A percentile compares a stretch with the other conserved stretches of the same genome.
Conservation (phyloP, 2,329 filamentous ascomycete genomes). For the Exophiala calicioides region DNA sequence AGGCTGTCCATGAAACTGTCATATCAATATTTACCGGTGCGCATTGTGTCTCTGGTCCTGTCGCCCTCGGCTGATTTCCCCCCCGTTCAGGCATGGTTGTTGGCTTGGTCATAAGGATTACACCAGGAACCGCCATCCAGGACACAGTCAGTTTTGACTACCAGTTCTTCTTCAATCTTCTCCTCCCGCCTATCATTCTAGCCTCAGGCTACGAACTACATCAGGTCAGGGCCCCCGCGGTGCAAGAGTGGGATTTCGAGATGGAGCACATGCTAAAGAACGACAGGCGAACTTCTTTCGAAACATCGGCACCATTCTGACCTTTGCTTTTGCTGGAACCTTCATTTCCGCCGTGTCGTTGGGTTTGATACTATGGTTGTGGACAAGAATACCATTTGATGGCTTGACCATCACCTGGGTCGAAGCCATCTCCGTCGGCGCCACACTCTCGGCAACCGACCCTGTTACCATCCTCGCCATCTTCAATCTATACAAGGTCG, state of each 20-base stretch:
- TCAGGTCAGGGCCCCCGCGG: constrained; percentile 57
- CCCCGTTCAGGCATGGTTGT: constrained; percentile 79
- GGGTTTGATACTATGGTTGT: constrained; percentile 82
- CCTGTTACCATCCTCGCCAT: constrained; percentile 97
- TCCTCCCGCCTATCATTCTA: constrained; percentile 97
- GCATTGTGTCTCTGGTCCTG: constrained; percentile 13
- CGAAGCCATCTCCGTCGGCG: constrained; percentile 94
- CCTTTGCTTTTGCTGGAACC: constrained; percentile 95
- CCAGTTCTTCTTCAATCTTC: constrained; percentile 98
- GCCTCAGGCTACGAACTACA: constrained; percentile 96
- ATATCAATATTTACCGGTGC: constrained; percentile 94
- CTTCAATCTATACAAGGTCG: constrained; percentile 99
- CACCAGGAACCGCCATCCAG: constrained; percentile 78
- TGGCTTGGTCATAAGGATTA: constrained; percentile 81
- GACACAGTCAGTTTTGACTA: constrained; percentile 96
- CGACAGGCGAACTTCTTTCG: constrained; percentile 88
- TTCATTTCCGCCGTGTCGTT: constrained; percentile 97
- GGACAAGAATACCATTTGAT: constrained; percentile 82
- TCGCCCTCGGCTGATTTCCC: constrained; percentile 4
- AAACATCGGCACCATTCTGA: constrained; percentile 95
- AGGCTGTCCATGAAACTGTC: constrained; percentile 96
- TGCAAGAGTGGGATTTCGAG: not conserved
- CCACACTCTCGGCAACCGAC: constrained; percentile 93
- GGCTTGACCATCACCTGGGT: constrained; percentile 85
- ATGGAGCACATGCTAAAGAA: not conserved